Conservation (phyloP, 257 asterid genomes). For the Solanum etuberosum region DNA sequence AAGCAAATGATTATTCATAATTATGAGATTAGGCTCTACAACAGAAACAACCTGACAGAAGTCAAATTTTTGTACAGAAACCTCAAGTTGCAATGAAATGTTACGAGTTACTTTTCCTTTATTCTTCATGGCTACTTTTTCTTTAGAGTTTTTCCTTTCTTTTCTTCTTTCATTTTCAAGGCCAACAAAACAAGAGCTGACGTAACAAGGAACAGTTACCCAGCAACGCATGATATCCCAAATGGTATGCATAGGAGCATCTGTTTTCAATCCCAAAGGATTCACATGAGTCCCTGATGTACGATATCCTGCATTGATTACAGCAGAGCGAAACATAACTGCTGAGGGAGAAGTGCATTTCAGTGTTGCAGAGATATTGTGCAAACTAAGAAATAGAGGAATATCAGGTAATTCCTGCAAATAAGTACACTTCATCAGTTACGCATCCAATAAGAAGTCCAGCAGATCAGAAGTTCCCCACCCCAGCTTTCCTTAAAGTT, state of each 20-base stretch:
- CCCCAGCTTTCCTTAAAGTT: not conserved
- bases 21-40: not conserved
- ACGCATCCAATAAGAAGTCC: not conserved
- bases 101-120: not conserved
- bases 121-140: not conserved
- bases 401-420: conserved; percentile 79
- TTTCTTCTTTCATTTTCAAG: not conserved
- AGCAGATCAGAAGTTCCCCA: not conserved
- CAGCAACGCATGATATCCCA: conserved; percentile 99
- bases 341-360: conserved; percentile 98
- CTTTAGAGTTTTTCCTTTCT: not conserved
- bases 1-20: not conserved
- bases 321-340: conserved; percentile 82
- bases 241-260: conserved; percentile 90
- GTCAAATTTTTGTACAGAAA: not conserved
- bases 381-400: conserved; percentile 88
- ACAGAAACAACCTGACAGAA: not conserved
- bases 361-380: conserved; percentile 68
- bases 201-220: conserved; percentile 33
- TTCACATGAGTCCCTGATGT: conserved; percentile 90
- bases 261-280: conserved; percentile 81
- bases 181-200: not conserved
- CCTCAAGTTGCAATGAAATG: not conserved
- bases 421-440: not conserved
- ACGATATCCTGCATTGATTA: conserved; percentile 84